Evolutionary conservation across 176 grass and related monocot species (phyloP), one percentile per base, ranked within the genome.

Genomic region (Musa troglodytarum): DNA sequence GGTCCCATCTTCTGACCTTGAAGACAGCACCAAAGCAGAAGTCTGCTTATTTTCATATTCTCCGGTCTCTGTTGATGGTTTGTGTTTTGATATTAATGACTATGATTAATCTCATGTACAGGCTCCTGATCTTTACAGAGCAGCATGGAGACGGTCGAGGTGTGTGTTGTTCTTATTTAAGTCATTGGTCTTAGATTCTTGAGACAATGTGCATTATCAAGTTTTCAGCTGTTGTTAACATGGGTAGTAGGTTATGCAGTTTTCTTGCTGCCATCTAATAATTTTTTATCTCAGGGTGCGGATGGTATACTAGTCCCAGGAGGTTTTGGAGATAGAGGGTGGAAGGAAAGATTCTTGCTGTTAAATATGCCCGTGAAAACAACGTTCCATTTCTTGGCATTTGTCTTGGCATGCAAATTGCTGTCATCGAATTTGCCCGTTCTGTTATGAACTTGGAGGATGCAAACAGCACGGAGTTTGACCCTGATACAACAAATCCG

Each of bases 1-100:
- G 96, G 81, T 99, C 72, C 86, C 85, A 85, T 89, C 96, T 72
- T 82, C 86, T 75, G 91, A 99, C 82, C 96, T 99, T 67, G 96
- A 99, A 88, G 86, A 94, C 56, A 53, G 76, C 69, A 77, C 88
- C 85, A 74, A 68, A 68, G 70, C 82, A 78, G 82, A 94, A 88
- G 96, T 94, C 28, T 75, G 85, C 76, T 63, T 83, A 66, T 65
- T 53, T 83, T 77, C 63, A 65, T 26, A 65, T 25, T 65, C 9
- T n/a, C 20, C 15, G 1, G 13, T 23, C 16, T 43, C 17, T 23
- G 7, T 55, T 57, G 13, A 21, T 28, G 8, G 10, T 29, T 29
- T 56, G 15, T 15, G 11, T 34, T 10, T 74, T 81, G 0, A 2
- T 50, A 51, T 17, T 49, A 21, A 11, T 49, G 15, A 49, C 4